Evolutionary conservation across 1,284 basidiomycete genomes (phyloP).

Genomic region (Cryptococcus sp.): DNA sequence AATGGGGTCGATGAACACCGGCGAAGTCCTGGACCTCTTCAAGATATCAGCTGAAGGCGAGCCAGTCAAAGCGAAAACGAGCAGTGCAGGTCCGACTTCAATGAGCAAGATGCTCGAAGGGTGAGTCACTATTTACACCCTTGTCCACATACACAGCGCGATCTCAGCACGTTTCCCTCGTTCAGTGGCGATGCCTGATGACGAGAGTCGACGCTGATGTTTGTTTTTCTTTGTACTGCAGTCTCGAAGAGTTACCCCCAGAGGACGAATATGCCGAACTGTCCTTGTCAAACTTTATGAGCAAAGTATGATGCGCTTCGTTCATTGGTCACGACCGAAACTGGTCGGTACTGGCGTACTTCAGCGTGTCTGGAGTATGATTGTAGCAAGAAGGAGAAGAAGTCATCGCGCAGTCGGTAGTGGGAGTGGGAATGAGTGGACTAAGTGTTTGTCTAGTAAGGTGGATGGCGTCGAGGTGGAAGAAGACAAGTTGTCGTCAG

Average conservation of each 20-base stretch:
- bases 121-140: slow-evolving; percentile 30
- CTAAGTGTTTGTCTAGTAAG: background rate
- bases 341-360: background rate
- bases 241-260: slow-evolving; percentile 77
- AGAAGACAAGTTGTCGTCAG: background rate
- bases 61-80: slow-evolving; percentile 58
- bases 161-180: too few species aligned
- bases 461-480: background rate
- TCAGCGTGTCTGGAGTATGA: background rate
- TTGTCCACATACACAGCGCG: background rate
- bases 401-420: background rate
- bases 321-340: background rate
- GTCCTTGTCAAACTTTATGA: slow-evolving; percentile 73
- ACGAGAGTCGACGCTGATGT: background rate
- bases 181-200: background rate
- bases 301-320: slow-evolving; percentile 35
- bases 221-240: background rate
- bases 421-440: background rate
- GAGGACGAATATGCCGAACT: slow-evolving; percentile 88
- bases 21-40: slow-evolving; percentile 94
- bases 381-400: background rate
- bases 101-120: slow-evolving; percentile 79
- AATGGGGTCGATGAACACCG: slow-evolving; percentile 92
- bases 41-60: slow-evolving; percentile 72
- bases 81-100: slow-evolving; percentile 60